Base-by-base conservation (phyloP, 73 alveolate genomes). In the Tetrahymena elliotti region DNA sequence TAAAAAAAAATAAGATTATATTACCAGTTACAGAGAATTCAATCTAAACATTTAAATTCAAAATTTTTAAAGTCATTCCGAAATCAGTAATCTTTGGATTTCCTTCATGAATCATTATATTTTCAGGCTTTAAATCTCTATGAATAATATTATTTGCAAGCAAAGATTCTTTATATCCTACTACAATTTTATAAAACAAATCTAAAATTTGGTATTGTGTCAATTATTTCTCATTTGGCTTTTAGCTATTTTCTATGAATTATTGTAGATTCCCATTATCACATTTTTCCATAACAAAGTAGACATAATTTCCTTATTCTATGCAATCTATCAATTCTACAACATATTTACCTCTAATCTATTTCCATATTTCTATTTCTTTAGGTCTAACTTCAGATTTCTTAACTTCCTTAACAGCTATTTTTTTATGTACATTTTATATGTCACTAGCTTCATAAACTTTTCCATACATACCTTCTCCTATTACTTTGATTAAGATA, bases 41-140 rank as follows among this genome's bases (percentile, higher is more conserved):
- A 68, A 68, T 68, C 36, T 18, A 3, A 4, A 22, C 22, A 7
- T 0, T n/a, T 8, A 31, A 16, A 31, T 68, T 16, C 0, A 27
- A 11, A 18, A 4, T 18, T 8, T 68, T 4, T 68, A 68, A 24
- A 68, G 88, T 68, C 88, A 68, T 24, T 10, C 98, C 98, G 41
- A 97, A 97, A 96, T 97, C 98, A 20, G 96, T 93, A 36, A 97
- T 95, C 82, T 96, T 96, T 39, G 95, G 95, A 33, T 47, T 93
- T 33, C 97, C 98, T 52, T 95, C 93, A 93, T 68, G 84, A 15
- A 94, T 88, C 38, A 97, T 93, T 38, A 97, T 97, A 93, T 97
- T 97, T 68, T 95, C 96, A 31, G 98, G 99, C 38, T 97, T 97
- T 41, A 97, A 83, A 94, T 97, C 99, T 83, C 99, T 68, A 93